Percentiles rank a stretch among this genome's conserved stretches.
These are phyloP conservation scores for Capronia americana DNA, from an alignment of 2,329 filamentous ascomycete genomes.

Conservation along the genomic window DNA sequence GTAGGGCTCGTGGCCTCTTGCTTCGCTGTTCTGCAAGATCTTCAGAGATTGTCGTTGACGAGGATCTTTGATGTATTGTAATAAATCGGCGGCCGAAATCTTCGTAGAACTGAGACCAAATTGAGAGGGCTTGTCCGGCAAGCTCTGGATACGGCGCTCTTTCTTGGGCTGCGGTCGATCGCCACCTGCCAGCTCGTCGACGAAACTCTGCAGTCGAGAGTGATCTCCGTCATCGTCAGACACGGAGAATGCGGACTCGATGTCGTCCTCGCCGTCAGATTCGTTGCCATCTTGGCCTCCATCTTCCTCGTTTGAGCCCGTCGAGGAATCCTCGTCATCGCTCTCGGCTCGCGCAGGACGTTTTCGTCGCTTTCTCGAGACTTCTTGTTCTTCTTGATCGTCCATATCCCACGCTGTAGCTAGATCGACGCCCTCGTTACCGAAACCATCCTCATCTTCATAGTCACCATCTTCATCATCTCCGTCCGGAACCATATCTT, in stretches of 20 bases:
- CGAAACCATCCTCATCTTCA: constrained; percentile 57
- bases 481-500: constrained; percentile 54
- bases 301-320: constrained; percentile 54
- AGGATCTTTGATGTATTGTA: constrained; percentile 74
- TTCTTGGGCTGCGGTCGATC: constrained; percentile 27
- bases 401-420: constrained; percentile 67
- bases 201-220: constrained; percentile 70
- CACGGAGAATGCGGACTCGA: constrained; percentile 58
- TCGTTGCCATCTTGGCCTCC: neutral
- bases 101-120: constrained; percentile 67
- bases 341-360: constrained; percentile 45
- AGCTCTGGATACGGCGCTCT: constrained; percentile 53
- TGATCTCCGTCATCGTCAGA: constrained; percentile 61
- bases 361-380: constrained; percentile 43
- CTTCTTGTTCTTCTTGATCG: constrained; percentile 56
- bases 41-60: constrained; percentile 80
- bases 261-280: constrained; percentile 55
- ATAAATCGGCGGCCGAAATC: constrained; percentile 76
- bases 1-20: constrained; percentile 60
- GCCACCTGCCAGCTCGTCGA: constrained; percentile 47
- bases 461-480: constrained; percentile 30
- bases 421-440: constrained; percentile 68
- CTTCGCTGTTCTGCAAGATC: constrained; percentile 70
- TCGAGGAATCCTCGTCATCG: constrained; percentile 40
- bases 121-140: constrained; percentile 68